A percentile compares a stretch with the other conserved stretches of the same genome.
Evolutionary conservation across 2,329 filamentous ascomycete genomes (phyloP).

Genomic region (Chrysosporium queenslandicum): DNA sequence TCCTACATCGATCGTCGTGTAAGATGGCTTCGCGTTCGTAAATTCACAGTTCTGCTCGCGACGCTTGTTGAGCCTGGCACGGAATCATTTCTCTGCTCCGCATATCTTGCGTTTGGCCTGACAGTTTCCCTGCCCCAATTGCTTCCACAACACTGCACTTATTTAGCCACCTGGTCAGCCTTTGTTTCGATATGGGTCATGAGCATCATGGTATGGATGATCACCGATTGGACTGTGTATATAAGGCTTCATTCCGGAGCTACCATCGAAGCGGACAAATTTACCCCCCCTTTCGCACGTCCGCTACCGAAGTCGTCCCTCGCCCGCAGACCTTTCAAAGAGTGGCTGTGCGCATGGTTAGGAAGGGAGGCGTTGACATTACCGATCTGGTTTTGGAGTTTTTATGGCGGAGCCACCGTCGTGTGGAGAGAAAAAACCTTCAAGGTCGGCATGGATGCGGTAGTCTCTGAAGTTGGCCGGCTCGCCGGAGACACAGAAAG

Average conservation of each 20-base stretch:
- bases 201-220: slow-evolving; percentile 60
- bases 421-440: slow-evolving; percentile 79
- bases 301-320: slow-evolving; percentile 38
- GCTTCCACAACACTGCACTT: slow-evolving; percentile 45
- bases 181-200: slow-evolving; percentile 57
- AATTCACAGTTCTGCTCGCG: slow-evolving; percentile 82
- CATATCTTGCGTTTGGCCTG: slow-evolving; percentile 67
- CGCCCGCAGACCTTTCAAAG: slow-evolving; percentile 48
- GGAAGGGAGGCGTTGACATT: slow-evolving; percentile 72
- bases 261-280: slow-evolving; percentile 58
- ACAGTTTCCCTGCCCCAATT: slow-evolving; percentile 56
- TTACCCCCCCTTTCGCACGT: slow-evolving; percentile 64
- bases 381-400: slow-evolving; percentile 83
- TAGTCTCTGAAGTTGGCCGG: slow-evolving; percentile 48
- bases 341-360: slow-evolving; percentile 76
- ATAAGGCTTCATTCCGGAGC: slow-evolving; percentile 61
- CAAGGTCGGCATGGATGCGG: slow-evolving; percentile 72
- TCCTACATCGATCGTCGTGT: slow-evolving; percentile 73
- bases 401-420: slow-evolving; percentile 77
- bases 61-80: slow-evolving; percentile 89
- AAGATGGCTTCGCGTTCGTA: slow-evolving; percentile 84
- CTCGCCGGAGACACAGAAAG: neutral
- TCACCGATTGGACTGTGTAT: slow-evolving; percentile 64
- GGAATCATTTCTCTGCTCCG: slow-evolving; percentile 73
- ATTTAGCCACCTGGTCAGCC: slow-evolving; percentile 54